A percentile compares a stretch with the other conserved stretches of the same genome.
phyloP scores from a whole-genome alignment of 306 rosid genomes.

The Canavalia ensiformis region DNA sequence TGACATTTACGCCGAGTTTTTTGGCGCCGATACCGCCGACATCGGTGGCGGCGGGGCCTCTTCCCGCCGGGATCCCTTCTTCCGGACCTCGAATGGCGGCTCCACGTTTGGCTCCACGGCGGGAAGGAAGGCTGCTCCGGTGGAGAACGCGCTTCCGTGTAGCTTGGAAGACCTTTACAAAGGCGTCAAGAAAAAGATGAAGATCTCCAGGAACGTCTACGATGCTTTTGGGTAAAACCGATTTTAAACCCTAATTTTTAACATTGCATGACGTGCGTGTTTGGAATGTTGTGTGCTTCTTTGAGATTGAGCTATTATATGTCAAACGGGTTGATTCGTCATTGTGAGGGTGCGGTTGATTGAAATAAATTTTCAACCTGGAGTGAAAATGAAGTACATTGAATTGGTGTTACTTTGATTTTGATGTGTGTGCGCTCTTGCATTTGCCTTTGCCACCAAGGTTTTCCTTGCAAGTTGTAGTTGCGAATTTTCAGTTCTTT shows the following conservation, averaged over 20 bases:
- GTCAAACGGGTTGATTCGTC: not conserved
- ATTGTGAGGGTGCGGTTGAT: not conserved
- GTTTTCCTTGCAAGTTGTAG: constrained; percentile 5
- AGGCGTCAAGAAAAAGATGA: constrained; percentile 89
- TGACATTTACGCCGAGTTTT: constrained; percentile 81
- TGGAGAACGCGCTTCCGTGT: constrained; percentile 74
- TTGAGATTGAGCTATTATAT: not conserved
- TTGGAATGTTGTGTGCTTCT: constrained; percentile 7
- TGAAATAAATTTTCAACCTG: not conserved
- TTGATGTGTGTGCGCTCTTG: not conserved
- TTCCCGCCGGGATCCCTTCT: constrained; percentile 61
- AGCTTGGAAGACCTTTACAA: constrained; percentile 88
- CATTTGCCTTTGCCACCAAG: not conserved
- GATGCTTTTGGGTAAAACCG: constrained; percentile 73
- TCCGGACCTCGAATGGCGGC: constrained; percentile 60
- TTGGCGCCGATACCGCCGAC: constrained; percentile 59
- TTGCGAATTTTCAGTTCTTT: not conserved
- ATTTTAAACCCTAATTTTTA: constrained; percentile 28
- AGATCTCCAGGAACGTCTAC: constrained; percentile 75
- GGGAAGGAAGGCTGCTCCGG: constrained; percentile 67
- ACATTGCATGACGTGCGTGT: not conserved
- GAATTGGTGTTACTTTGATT: not conserved
- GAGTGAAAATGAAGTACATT: not conserved
- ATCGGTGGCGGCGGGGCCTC: constrained; percentile 20
- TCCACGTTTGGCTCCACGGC: constrained; percentile 46